Conservation (phyloP, 1,139 yeast species). For the Diutina pseudorugosa region DNA sequence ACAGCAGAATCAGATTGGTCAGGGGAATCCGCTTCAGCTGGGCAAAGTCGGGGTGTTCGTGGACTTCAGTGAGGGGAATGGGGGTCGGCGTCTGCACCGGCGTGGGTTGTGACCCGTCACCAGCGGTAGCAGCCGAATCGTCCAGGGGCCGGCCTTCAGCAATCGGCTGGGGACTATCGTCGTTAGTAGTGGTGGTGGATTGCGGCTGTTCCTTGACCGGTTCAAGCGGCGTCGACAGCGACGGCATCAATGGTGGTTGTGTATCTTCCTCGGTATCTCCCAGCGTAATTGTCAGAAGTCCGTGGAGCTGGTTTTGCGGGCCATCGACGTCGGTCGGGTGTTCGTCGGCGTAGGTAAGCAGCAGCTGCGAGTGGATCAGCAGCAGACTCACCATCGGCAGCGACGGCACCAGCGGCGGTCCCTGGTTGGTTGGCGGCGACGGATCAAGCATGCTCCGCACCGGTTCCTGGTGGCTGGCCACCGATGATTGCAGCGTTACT, state of each 20-base stretch:
- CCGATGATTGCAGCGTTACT: not conserved
- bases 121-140: not conserved
- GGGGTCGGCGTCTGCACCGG: not conserved
- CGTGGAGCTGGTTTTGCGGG: not conserved
- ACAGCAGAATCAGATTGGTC: not conserved
- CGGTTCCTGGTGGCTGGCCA: not conserved
- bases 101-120: not conserved
- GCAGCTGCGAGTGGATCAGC: slow-evolving; percentile 2
- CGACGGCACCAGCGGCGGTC: not conserved
- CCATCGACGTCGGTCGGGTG: not conserved
- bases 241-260: not conserved
- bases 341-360: not conserved
- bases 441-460: slow-evolving; percentile 1
- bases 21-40: slow-evolving; percentile 1
- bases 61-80: not conserved
- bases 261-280: not conserved
- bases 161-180: too few species aligned
- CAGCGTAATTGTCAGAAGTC: not conserved
- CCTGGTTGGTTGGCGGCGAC: not conserved
- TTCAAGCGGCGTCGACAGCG: too few species aligned
- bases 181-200: not conserved
- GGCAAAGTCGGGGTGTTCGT: not conserved
- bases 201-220: too few species aligned
- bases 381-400: not conserved
- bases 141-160: too few species aligned